phyloP scores from a whole-genome alignment of 2,329 filamentous ascomycete species.

The Lasiodiplodia sp. region DNA sequence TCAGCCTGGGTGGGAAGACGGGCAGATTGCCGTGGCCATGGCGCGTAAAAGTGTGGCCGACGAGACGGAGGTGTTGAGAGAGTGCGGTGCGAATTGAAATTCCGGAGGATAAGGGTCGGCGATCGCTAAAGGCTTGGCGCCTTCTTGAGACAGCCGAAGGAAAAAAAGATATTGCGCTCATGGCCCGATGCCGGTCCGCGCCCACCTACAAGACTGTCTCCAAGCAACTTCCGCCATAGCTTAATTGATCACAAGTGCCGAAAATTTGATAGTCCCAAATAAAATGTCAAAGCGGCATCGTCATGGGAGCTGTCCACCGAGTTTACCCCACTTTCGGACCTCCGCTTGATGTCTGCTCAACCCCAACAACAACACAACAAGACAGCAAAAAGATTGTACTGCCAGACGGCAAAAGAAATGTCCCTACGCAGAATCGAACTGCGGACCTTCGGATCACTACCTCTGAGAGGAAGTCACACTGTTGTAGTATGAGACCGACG shows the following conservation, averaged over 20 bases:
- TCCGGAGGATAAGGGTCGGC: not conserved
- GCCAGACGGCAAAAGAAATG: slow-evolving; percentile 10
- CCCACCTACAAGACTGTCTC: not conserved
- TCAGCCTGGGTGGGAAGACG: not conserved
- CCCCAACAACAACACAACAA: not conserved
- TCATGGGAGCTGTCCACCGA: not conserved
- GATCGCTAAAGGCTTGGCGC: not conserved
- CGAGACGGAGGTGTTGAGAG: not conserved
- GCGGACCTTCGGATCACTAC: slow-evolving; percentile 28
- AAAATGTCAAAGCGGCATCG: not conserved
- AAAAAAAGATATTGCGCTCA: not conserved
- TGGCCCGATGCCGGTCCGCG: not conserved
- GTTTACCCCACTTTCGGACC: not conserved
- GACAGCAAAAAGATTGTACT: not conserved
- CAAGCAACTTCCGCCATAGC: no score
- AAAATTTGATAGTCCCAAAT: not conserved
- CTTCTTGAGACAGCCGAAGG: not conserved
- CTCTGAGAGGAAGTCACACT: slow-evolving; percentile 26
- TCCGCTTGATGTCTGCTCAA: not conserved
- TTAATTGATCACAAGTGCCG: no score
- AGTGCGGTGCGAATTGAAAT: not conserved
- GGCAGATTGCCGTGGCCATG: not conserved
- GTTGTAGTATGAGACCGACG: slow-evolving; percentile 25
- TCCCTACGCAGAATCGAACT: slow-evolving; percentile 27
- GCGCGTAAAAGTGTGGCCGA: not conserved